phyloP scores from a whole-genome alignment of 2,329 filamentous ascomycete species.

The Pseudopyricularia cyperi region DNA sequence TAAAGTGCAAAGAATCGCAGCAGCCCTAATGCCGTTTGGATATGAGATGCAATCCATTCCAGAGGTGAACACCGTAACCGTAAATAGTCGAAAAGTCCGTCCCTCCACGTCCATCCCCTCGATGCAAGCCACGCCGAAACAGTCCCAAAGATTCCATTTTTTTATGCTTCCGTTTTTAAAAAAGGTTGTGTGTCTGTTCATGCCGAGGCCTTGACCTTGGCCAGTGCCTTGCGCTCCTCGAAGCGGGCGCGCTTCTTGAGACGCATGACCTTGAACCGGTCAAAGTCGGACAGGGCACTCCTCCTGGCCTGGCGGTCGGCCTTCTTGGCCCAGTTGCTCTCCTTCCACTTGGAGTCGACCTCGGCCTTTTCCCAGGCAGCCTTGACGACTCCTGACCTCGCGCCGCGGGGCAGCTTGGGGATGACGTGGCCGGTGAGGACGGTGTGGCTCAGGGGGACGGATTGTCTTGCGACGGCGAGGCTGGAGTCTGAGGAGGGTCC shows the following conservation, averaged over 20 bases:
- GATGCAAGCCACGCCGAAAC: not conserved
- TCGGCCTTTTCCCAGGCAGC: constrained; percentile 82
- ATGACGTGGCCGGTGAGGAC: constrained; percentile 87
- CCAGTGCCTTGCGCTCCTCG: constrained; percentile 92
- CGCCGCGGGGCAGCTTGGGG: constrained; percentile 70
- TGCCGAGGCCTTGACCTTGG: constrained; percentile 78
- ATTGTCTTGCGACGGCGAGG: constrained; percentile 74
- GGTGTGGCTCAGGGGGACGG: constrained; percentile 66
- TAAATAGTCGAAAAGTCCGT: not conserved
- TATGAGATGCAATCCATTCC: constrained; percentile 2
- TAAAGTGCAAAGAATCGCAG: constrained; percentile 3
- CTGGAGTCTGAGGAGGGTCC: constrained; percentile 75
- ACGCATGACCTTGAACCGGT: constrained; percentile 99
- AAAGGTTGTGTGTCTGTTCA: constrained; percentile 30
- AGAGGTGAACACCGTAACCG: constrained; percentile 1
- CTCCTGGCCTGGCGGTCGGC: constrained; percentile 73
- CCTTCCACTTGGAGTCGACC: constrained; percentile 87
- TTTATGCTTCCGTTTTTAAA: not conserved
- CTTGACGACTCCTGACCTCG: constrained; percentile 72
- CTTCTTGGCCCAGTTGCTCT: constrained; percentile 92
- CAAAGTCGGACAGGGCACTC: constrained; percentile 91
- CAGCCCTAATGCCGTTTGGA: constrained; percentile 2
- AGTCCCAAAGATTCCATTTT: not conserved
- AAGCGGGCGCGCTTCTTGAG: constrained; percentile 99
- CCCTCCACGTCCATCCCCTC: not conserved